Conservation (phyloP, 139 green algal genomes). For the Penium margaritaceum region DNA sequence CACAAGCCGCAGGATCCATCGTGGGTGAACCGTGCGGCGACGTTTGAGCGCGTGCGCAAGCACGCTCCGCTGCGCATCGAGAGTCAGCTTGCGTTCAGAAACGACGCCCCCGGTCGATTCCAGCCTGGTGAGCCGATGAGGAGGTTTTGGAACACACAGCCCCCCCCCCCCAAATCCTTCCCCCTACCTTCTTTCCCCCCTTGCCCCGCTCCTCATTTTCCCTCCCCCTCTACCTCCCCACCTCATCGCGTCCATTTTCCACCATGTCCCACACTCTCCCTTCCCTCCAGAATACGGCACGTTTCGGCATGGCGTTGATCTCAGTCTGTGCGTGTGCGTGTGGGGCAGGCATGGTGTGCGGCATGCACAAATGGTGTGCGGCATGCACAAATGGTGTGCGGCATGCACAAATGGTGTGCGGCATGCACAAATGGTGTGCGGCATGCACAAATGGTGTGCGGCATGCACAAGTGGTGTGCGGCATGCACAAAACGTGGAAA, state of each 20-base stretch:
- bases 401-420: too few species aligned
- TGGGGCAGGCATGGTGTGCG: too few species aligned
- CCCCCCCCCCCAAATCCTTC: too few species aligned
- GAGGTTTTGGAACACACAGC: too few species aligned
- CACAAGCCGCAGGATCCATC: slow-evolving; percentile 4
- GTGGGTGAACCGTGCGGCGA: slow-evolving; percentile 7
- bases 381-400: too few species aligned
- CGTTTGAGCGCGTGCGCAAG: not conserved
- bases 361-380: too few species aligned
- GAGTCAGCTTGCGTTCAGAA: slow-evolving; percentile 21
- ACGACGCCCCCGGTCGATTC: slow-evolving; percentile 4
- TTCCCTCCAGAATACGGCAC: not conserved
- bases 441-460: not conserved
- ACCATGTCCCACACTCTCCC: not conserved
- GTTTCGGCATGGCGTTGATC: not conserved
- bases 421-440: too few species aligned
- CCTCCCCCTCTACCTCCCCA: too few species aligned
- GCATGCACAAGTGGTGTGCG: slow-evolving; percentile 22
- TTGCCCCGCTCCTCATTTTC: too few species aligned
- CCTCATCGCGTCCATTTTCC: too few species aligned
- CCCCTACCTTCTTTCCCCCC: too few species aligned
- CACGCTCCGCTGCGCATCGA: slow-evolving; percentile 18
- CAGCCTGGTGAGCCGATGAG: slow-evolving; percentile 15
- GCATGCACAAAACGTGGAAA: slow-evolving; percentile 30
- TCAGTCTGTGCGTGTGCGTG: too few species aligned